These are phyloP conservation scores for Dactylellina haptotyla DNA, from an alignment of 2,329 filamentous ascomycete species.

Conservation along the genomic window DNA sequence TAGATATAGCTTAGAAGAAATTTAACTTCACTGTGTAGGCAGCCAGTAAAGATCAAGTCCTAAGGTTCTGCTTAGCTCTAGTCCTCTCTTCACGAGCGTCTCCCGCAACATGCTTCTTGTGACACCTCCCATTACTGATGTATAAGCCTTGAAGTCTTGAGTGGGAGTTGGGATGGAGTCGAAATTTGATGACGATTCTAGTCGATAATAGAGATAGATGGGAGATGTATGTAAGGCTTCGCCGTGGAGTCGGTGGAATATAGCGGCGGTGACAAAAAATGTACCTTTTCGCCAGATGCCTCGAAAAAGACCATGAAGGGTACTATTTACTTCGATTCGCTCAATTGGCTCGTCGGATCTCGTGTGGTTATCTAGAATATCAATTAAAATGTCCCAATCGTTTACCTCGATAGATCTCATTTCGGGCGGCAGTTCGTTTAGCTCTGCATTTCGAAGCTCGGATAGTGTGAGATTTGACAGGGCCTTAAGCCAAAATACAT, in stretches of 20 bases:
- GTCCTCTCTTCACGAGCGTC: not conserved
- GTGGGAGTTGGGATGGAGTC: not conserved
- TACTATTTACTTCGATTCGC: not conserved
- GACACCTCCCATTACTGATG: constrained; percentile 2
- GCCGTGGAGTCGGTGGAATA: constrained; percentile 24
- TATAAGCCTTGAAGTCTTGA: constrained; percentile 13
- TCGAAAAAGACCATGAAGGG: not conserved
- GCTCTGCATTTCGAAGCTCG: constrained; percentile 6
- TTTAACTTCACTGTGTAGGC: constrained; percentile 7
- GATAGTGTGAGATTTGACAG: constrained; percentile 5
- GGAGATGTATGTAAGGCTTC: constrained; percentile 25
- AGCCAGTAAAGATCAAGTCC: constrained; percentile 29
- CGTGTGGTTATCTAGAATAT: constrained; percentile 16
- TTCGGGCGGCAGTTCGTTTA: not conserved
- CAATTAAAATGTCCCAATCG: constrained; percentile 21
- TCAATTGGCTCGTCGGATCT: constrained; percentile 12
- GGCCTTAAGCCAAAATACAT: constrained; percentile 20
- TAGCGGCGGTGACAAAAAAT: not conserved
- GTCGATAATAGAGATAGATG: constrained; percentile 22
- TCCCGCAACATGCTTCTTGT: not conserved
- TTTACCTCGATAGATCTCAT: constrained; percentile 22
- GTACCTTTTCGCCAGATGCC: not conserved
- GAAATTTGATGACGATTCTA: not conserved
- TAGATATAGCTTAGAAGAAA: too few relatives aligned
- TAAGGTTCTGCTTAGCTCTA: not conserved